Evolutionary conservation across 352 stramenopile genomes (phyloP).

Genomic region (Phytophthora sp.): DNA sequence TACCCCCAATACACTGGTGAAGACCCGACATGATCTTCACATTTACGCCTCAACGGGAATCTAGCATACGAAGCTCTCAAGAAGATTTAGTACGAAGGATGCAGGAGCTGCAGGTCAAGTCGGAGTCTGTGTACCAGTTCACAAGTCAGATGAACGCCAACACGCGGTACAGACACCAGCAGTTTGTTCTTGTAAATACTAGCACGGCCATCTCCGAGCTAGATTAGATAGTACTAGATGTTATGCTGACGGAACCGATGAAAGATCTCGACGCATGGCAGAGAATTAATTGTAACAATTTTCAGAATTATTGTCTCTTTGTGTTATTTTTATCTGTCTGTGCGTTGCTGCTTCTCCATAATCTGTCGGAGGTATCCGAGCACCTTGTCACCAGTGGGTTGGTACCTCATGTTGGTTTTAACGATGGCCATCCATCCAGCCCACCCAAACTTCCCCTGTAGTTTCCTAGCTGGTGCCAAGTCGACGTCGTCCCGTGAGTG

Average conservation of each 20-base stretch:
- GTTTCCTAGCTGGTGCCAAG: not conserved
- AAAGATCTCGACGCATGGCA: conserved; percentile 17
- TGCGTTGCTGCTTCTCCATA: not conserved
- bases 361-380: not conserved
- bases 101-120: conserved; percentile 58
- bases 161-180: conserved; percentile 24
- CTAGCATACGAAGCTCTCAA: not conserved
- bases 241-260: not conserved
- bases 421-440: not conserved
- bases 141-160: conserved; percentile 52
- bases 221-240: conserved; percentile 21
- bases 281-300: conserved; percentile 9
- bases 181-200: conserved; percentile 8
- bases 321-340: not conserved
- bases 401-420: conserved; percentile 15
- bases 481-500: not conserved
- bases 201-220: conserved; percentile 34
- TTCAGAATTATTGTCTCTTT: not conserved
- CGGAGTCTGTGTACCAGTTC: conserved; percentile 65
- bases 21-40: conserved; percentile 26
- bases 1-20: conserved; percentile 21
- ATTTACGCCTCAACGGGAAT: conserved; percentile 4
- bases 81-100: conserved; percentile 54
- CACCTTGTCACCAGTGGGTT: conserved; percentile 9
- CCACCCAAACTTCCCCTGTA: conserved; percentile 8